Conservation (phyloP, 2,329 filamentous ascomycete species). For the Diplodia intermedia region DNA sequence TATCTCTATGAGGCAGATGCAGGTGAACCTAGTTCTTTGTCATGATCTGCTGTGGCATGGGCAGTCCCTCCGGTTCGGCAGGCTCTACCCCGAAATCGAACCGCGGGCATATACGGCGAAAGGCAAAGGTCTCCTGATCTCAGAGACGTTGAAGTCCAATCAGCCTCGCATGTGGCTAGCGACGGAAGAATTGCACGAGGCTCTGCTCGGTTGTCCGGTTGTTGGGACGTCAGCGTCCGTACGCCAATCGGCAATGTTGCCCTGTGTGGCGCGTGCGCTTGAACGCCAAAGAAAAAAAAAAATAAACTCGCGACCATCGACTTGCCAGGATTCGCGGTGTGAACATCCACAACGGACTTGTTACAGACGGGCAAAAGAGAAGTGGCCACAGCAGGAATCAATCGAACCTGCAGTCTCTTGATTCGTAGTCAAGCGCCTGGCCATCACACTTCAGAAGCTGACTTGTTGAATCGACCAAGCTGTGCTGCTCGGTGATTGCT, state of each 20-base stretch:
- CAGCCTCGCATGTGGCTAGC: background rate
- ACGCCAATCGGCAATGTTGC: conserved; percentile 16
- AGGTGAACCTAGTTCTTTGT: too few species aligned
- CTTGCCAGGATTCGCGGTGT: too few species aligned
- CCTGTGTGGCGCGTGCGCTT: conserved; percentile 4
- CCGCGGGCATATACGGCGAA: background rate
- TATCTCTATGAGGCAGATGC: too few species aligned
- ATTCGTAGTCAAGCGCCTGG: conserved; percentile 59
- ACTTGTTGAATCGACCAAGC: background rate
- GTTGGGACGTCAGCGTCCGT: background rate
- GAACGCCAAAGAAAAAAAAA: conserved; percentile 11
- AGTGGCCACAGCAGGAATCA: conserved; percentile 32
- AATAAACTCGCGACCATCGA: too few species aligned
- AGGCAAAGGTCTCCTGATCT: background rate
- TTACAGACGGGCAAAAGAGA: conserved; percentile 12
- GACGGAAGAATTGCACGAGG: conserved; percentile 12
- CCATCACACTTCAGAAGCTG: conserved; percentile 41
- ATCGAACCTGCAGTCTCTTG: conserved; percentile 50
- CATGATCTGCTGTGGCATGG: background rate
- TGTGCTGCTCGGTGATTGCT: background rate
- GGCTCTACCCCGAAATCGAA: background rate
- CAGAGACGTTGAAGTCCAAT: background rate
- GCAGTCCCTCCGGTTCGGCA: background rate
- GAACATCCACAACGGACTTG: background rate
- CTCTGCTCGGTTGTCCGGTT: conserved; percentile 6